phyloP scores from a whole-genome alignment of 305 asterid species.

The Plantago lanceolata region DNA sequence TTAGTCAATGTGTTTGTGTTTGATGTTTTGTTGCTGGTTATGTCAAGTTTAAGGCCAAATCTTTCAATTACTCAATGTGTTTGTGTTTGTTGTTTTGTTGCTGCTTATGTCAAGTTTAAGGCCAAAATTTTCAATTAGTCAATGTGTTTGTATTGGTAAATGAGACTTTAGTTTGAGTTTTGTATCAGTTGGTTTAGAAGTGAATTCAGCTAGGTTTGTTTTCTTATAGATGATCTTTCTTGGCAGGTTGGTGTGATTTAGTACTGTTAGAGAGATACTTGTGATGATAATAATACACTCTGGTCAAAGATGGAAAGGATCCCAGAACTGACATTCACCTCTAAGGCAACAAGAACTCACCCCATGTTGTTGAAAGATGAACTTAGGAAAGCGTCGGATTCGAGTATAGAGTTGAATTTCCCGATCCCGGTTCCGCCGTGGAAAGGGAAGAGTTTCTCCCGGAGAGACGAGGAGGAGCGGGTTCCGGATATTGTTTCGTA shows the following conservation, averaged over 20 bases:
- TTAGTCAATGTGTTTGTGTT: not conserved
- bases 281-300: conserved; percentile 68
- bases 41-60: no score
- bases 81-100: conserved; percentile 16
- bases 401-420: conserved; percentile 35
- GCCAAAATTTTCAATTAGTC: no score
- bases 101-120: no score
- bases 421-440: conserved; percentile 37
- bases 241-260: conserved; percentile 30
- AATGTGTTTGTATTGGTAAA: not conserved
- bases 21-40: not conserved
- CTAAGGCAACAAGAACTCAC: conserved; percentile 33
- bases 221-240: conserved; percentile 16
- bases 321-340: conserved; percentile 41
- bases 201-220: conserved; percentile 19
- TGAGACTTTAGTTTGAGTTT: not conserved
- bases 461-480: conserved; percentile 47
- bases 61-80: not conserved
- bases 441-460: conserved; percentile 60
- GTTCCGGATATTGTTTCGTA: conserved; percentile 53
- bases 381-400: conserved; percentile 28
- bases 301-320: conserved; percentile 57
- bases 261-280: conserved; percentile 22
- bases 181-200: conserved; percentile 18
- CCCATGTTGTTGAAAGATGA: conserved; percentile 41